These are phyloP conservation scores for Lactarius deliciosus DNA, from an alignment of 768 basidiomycete genomes.

Conservation along the genomic window DNA sequence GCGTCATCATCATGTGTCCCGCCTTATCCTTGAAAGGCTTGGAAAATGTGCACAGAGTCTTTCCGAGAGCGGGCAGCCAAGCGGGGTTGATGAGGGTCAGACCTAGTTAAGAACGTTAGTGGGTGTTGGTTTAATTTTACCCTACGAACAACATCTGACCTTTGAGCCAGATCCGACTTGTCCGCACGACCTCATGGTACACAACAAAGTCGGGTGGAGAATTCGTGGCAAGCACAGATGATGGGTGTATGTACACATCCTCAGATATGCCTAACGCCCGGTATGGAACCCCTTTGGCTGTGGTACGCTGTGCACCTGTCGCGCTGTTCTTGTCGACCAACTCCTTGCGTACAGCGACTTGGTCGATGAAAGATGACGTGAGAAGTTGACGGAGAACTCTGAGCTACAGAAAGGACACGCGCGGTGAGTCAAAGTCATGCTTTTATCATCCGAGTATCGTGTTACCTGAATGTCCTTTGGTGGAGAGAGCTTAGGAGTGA, in stretches of 20 bases:
- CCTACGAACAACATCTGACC: conserved; percentile 43
- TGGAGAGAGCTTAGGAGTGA: conserved; percentile 65
- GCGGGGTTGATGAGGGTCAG: conserved; percentile 82
- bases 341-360: conserved; percentile 91
- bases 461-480: conserved; percentile 77
- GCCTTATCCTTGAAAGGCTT: conserved; percentile 72
- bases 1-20: conserved; percentile 72
- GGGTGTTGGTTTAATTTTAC: background rate
- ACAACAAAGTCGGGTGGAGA: conserved; percentile 85
- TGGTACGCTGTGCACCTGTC: conserved; percentile 67
- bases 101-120: conserved; percentile 43
- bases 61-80: conserved; percentile 84
- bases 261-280: conserved; percentile 74
- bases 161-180: conserved; percentile 75
- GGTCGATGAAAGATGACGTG: conserved; percentile 90
- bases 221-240: conserved; percentile 67
- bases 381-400: conserved; percentile 88
- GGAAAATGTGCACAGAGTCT: conserved; percentile 82
- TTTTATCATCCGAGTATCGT: background rate
- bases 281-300: conserved; percentile 80
- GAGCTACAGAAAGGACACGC: conserved; percentile 48
- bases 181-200: conserved; percentile 79
- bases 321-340: conserved; percentile 57
- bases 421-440: conserved; percentile 13
- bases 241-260: conserved; percentile 91